These are phyloP conservation scores for Ophiocordyceps camponoti-rufipedis DNA, from an alignment of 2,329 filamentous ascomycete genomes.

Conservation along the genomic window DNA sequence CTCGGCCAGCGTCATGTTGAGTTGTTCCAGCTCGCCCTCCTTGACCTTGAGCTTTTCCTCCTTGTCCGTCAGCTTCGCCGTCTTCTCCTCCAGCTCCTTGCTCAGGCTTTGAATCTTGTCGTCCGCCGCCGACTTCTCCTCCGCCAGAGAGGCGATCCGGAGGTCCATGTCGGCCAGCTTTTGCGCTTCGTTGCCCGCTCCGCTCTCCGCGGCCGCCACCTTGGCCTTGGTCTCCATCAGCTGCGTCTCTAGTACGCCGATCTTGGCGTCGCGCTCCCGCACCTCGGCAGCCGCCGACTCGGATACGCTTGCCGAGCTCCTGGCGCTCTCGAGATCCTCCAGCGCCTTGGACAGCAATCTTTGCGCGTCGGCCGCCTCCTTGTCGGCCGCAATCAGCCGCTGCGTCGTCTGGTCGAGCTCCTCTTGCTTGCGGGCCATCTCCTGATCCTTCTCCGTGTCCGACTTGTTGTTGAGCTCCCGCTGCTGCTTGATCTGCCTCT, in stretches of 20 bases:
- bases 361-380: slow-evolving; percentile 20
- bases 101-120: slow-evolving; percentile 10
- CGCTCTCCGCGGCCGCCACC: slow-evolving; percentile 16
- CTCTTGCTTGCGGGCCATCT: slow-evolving; percentile 38
- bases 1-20: slow-evolving; percentile 34
- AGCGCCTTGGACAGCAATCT: slow-evolving; percentile 29
- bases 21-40: slow-evolving; percentile 29
- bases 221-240: slow-evolving; percentile 4
- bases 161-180: slow-evolving; percentile 14
- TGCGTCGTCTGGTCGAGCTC: slow-evolving; percentile 29
- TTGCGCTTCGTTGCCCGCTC: slow-evolving; percentile 16
- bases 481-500: slow-evolving; percentile 88
- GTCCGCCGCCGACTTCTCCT: slow-evolving; percentile 10
- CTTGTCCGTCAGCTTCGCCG: slow-evolving; percentile 10
- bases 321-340: slow-evolving; percentile 25
- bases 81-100: slow-evolving; percentile 7
- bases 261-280: slow-evolving; percentile 19
- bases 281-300: slow-evolving; percentile 7
- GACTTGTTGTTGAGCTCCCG: slow-evolving; percentile 81
- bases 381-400: slow-evolving; percentile 18
- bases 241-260: slow-evolving; percentile 18
- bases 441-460: slow-evolving; percentile 50
- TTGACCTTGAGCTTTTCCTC: slow-evolving; percentile 27
- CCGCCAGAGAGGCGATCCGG: slow-evolving; percentile 12
- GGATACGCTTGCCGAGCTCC: slow-evolving; percentile 7